These are phyloP conservation scores for Rubia yunnanensis DNA, from an alignment of 257 asterid species.

Conservation along the genomic window DNA sequence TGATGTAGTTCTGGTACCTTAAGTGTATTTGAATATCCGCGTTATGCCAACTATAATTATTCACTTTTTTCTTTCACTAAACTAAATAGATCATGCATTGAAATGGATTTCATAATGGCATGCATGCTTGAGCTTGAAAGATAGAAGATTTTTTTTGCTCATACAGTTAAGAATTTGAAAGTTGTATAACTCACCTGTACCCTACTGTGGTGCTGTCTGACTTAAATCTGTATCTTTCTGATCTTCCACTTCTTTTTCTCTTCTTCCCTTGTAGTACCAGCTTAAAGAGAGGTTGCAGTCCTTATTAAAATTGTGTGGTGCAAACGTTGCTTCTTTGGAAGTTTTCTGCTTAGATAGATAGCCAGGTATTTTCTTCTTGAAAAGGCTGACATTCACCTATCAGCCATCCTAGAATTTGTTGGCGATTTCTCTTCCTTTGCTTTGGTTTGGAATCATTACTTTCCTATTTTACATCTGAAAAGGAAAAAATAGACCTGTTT, in stretches of 20 bases:
- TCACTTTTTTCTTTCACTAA: not conserved
- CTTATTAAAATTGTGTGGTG: conserved; percentile 77
- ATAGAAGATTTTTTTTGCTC: not conserved
- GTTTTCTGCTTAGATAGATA: conserved; percentile 29
- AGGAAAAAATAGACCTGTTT: not conserved
- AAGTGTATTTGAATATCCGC: not conserved
- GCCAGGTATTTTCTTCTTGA: conserved; percentile 36
- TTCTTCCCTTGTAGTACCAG: conserved; percentile 53
- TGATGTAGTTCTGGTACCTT: not conserved
- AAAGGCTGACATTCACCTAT: not conserved
- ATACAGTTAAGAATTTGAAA: not conserved
- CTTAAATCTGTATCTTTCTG: conserved; percentile 10
- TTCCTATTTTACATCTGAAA: not conserved
- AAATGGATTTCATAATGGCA: not conserved
- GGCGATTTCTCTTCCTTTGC: not conserved
- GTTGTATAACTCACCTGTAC: not conserved
- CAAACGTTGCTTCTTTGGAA: conserved; percentile 45
- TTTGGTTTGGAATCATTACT: not conserved
- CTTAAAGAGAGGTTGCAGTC: conserved; percentile 58
- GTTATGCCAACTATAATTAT: not conserved
- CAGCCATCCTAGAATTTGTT: not conserved
- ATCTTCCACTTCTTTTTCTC: conserved; percentile 9
- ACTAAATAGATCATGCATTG: not conserved
- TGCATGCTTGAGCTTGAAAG: not conserved
- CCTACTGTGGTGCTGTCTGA: conserved; percentile 1